Base-by-base conservation (phyloP, 2,329 filamentous ascomycete genomes). In the Aureobasidium melanogenum region DNA sequence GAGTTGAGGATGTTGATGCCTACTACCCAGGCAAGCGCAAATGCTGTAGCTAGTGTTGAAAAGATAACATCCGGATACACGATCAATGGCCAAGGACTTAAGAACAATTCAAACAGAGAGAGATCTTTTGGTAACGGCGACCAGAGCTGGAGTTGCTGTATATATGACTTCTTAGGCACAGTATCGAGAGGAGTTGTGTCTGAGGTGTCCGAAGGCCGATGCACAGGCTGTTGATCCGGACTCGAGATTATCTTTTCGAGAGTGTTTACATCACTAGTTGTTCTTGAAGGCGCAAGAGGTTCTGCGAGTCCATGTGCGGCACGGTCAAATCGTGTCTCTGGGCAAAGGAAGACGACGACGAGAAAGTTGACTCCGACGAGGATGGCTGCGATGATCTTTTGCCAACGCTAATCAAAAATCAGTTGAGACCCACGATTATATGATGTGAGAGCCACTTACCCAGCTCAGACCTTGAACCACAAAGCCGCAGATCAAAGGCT, bases 401-500 rank as follows among this genome's bases (percentile, higher is more conserved):
- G 75, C 7, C 75, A 74, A 38, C 75, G 70, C 56, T 59, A n/a
- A 2, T 2, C 24, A 15, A 5, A 12, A 30, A 30, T 48, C 44
- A 48, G 24, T 14, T 22, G 30, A 43, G 15, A 14, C n/a, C 1
- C 2, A 19, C 17, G 5, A n/a, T 5, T 22, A 1, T 1, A 57
- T 8, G 2, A 2, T 26, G 17, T 19, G 2, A 26, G 19, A 38
- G 2, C 9, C 5, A 60, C 47, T 24, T 32, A 60, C 66, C 56
- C 76, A 75, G 10, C 70, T 72, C 14, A 76, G 64, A 9, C 70
- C 70, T 51, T 74, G 65, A 24, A 77, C 72, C 48, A 78, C 74
- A 30, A 70, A 72, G 5, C 75, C 76, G 38, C 73, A 76, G 24
- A 76, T 71, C 22, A 76, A 57, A 7, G 73, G 73, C 56, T 59